Percentiles rank a stretch among this genome's conserved stretches.
phyloP scores from a whole-genome alignment of 306 rosid species.

The Cucurbita pepo region DNA sequence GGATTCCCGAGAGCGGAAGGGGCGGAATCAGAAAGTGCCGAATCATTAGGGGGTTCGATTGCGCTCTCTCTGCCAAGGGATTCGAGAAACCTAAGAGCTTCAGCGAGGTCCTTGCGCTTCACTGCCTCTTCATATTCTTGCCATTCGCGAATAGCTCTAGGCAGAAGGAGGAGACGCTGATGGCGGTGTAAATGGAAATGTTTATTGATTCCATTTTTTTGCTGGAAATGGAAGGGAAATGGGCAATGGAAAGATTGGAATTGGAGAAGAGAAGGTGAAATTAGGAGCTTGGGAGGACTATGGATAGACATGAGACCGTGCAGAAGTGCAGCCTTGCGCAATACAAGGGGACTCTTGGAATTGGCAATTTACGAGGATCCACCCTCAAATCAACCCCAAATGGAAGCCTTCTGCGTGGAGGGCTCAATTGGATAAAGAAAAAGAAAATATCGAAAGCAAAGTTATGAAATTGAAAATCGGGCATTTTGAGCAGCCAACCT shows the following conservation, averaged over 20 bases:
- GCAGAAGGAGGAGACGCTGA: neutral
- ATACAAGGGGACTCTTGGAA: neutral
- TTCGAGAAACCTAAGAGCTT: slow-evolving; percentile 58
- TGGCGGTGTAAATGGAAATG: neutral
- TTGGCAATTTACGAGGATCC: neutral
- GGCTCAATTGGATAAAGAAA: neutral
- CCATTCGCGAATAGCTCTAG: slow-evolving; percentile 61
- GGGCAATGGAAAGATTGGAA: neutral
- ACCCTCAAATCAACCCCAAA: neutral
- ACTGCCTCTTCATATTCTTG: slow-evolving; percentile 83
- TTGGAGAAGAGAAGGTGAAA: neutral
- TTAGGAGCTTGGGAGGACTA: neutral
- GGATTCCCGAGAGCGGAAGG: slow-evolving; percentile 31
- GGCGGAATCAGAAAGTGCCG: slow-evolving; percentile 12
- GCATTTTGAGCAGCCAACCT: neutral
- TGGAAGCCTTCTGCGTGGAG: neutral
- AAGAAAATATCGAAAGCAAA: neutral
- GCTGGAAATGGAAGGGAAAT: slow-evolving; percentile 1
- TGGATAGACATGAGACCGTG: neutral
- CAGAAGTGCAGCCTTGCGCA: neutral
- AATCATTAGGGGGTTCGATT: slow-evolving; percentile 13
- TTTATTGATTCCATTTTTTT: neutral
- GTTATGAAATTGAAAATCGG: neutral
- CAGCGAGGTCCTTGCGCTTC: slow-evolving; percentile 84
- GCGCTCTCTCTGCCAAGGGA: slow-evolving; percentile 30